phyloP scores from a whole-genome alignment of 768 basidiomycete species.

The Boletus subcaerulescens region DNA sequence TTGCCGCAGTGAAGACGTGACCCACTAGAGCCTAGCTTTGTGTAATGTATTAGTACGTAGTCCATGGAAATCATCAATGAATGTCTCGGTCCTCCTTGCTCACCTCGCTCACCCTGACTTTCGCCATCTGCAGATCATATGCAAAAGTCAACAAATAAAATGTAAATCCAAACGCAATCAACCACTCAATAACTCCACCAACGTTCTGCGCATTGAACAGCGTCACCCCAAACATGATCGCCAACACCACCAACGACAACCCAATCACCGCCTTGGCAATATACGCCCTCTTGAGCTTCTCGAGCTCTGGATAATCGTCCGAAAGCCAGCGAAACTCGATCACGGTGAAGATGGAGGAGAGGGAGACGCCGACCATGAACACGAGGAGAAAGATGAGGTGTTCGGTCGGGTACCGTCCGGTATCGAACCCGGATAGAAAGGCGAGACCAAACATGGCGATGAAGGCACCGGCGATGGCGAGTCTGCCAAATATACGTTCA shows the following conservation, averaged over 20 bases:
- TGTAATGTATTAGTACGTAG: too few species aligned
- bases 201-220: conserved; percentile 44
- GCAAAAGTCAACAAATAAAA: conserved; percentile 71
- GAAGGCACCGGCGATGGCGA: conserved; percentile 61
- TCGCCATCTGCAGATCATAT: conserved; percentile 65
- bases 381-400: conserved; percentile 66
- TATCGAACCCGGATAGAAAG: conserved; percentile 71
- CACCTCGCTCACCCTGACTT: conserved; percentile 5
- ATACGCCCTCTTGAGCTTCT: conserved; percentile 52
- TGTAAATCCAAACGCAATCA: conserved; percentile 67
- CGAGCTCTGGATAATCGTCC: conserved; percentile 47
- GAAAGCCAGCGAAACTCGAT: conserved; percentile 68
- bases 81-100: background rate
- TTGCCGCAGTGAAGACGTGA: too few species aligned
- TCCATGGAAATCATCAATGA: background rate
- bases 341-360: conserved; percentile 74
- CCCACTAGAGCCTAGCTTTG: too few species aligned
- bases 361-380: conserved; percentile 68
- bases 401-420: conserved; percentile 44
- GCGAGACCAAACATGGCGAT: conserved; percentile 66
- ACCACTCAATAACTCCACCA: conserved; percentile 74
- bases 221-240: conserved; percentile 60
- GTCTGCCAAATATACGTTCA: conserved; percentile 50
- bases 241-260: conserved; percentile 51
- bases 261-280: conserved; percentile 62